Conservation (phyloP, 371 early-diverging fungal species). For the Mucor indicus region DNA sequence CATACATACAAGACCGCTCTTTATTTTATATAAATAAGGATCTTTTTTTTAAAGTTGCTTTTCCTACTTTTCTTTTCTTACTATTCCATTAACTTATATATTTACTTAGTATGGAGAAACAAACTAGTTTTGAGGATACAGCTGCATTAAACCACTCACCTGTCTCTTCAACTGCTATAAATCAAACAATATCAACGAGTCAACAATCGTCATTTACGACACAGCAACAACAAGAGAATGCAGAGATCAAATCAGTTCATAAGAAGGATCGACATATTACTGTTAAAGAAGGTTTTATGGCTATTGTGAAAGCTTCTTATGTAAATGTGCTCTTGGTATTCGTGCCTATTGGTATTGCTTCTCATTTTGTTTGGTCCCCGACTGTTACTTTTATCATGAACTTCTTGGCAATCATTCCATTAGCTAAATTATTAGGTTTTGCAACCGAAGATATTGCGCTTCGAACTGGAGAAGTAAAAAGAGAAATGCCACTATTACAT, state of each 20-base stretch:
- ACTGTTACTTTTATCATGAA: slow-evolving; percentile 75
- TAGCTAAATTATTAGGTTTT: slow-evolving; percentile 66
- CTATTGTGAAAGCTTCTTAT: slow-evolving; percentile 54
- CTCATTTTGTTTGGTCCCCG: slow-evolving; percentile 61
- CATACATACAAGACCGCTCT: too few species aligned
- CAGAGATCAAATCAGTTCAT: not conserved
- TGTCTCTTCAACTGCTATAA: not conserved
- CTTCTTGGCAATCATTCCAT: slow-evolving; percentile 85
- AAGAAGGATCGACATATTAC: slow-evolving; percentile 6
- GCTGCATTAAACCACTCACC: not conserved
- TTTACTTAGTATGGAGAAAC: not conserved
- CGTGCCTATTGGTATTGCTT: slow-evolving; percentile 75
- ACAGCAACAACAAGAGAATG: not conserved
- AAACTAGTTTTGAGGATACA: slow-evolving; percentile 1
- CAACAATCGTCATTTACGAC: not conserved
- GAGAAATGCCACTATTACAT: too few species aligned
- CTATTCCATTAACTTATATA: not conserved
- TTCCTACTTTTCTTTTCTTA: slow-evolving; percentile 1
- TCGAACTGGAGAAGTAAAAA: slow-evolving; percentile 52
- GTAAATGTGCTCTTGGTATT: slow-evolving; percentile 70
- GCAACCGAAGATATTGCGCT: slow-evolving; percentile 69
- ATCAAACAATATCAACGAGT: not conserved
- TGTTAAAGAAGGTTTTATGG: slow-evolving; percentile 28
- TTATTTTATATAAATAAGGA: too few species aligned
- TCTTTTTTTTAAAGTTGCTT: not conserved